Evolutionary conservation across 2,329 filamentous ascomycete species (phyloP).

Genomic region (Talaromyces sp.): DNA sequence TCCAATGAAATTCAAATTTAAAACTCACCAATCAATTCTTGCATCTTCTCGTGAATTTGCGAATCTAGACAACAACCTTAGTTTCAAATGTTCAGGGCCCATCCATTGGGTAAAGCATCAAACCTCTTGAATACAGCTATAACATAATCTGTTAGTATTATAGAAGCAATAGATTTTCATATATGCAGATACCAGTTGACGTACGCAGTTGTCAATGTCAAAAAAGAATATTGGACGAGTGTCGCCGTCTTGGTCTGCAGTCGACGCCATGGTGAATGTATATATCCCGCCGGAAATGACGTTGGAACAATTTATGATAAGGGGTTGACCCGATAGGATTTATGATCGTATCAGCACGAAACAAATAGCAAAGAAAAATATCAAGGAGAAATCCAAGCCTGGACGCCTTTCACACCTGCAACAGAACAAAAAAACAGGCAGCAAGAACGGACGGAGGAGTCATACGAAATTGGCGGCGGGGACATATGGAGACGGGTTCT

Average conservation of each 20-base stretch:
- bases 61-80: constrained; percentile 45
- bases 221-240: constrained; percentile 62
- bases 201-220: constrained; percentile 93
- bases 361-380: background rate
- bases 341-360: background rate
- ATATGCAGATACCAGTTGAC: constrained; percentile 27
- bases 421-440: background rate
- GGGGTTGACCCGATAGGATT: background rate
- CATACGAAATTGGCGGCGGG: constrained; percentile 1
- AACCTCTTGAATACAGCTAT: constrained; percentile 78
- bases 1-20: background rate
- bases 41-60: constrained; percentile 85
- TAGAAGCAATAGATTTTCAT: background rate
- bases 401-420: background rate
- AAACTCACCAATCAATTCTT: constrained; percentile 60
- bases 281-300: background rate
- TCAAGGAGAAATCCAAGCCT: background rate
- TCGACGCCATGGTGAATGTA: background rate
- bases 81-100: no score
- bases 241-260: constrained; percentile 20
- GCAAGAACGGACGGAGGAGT: background rate
- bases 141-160: background rate
- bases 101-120: constrained; percentile 18
- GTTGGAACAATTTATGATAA: background rate
- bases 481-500: background rate